Evolutionary conservation across 331 rosid species (phyloP).

Genomic region (Malus hybrid): DNA sequence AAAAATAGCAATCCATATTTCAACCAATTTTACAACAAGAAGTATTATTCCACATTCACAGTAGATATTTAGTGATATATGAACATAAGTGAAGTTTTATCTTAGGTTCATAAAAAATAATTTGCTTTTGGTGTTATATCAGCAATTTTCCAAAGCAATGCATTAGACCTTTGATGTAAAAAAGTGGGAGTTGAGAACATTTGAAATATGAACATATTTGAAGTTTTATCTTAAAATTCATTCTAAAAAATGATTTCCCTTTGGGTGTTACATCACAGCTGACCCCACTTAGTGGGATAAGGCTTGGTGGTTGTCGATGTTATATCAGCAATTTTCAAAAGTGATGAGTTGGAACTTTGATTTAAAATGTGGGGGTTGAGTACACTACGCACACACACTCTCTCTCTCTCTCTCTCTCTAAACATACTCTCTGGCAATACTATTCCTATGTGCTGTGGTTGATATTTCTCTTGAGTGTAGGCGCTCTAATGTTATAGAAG

Average conservation of each 20-base stretch:
- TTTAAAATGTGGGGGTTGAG: neutral
- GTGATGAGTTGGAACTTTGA: neutral
- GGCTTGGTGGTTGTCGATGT: neutral
- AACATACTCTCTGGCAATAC: slow-evolving; percentile 1
- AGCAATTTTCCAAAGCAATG: neutral
- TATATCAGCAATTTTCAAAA: neutral
- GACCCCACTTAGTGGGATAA: too few relatives aligned
- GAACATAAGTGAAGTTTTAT: neutral
- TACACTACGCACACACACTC: too few relatives aligned
- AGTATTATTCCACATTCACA: neutral
- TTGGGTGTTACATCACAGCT: too few relatives aligned
- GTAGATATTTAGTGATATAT: neutral
- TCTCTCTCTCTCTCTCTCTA: neutral
- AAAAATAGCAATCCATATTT: neutral
- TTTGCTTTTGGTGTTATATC: neutral
- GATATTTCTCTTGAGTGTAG: slow-evolving; percentile 35
- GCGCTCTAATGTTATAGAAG: slow-evolving; percentile 59
- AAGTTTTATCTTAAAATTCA: too few relatives aligned
- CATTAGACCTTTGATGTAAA: neutral
- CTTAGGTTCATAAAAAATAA: neutral
- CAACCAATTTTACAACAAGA: neutral
- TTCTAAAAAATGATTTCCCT: too few relatives aligned
- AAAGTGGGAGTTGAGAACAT: neutral
- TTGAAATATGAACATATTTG: too few relatives aligned
- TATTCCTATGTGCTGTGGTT: slow-evolving; percentile 14